phyloP scores from a whole-genome alignment of 768 basidiomycete genomes.

The Austroboletus festivus region DNA sequence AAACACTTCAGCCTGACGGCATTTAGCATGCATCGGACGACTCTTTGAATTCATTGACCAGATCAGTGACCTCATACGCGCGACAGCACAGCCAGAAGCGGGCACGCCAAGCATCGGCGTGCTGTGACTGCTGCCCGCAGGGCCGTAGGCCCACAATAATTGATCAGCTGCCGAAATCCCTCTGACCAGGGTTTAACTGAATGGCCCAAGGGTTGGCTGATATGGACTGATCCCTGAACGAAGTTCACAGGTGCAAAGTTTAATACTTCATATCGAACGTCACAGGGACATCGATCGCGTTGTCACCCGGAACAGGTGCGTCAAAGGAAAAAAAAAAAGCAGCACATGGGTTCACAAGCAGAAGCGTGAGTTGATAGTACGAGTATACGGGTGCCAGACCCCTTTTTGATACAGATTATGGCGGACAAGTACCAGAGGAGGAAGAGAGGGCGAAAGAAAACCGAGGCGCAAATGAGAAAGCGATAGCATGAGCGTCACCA shows the following conservation, averaged over 20 bases:
- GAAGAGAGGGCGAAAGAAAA: neutral
- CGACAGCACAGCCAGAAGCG: neutral
- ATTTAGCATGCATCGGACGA: no score
- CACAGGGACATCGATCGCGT: constrained; percentile 10
- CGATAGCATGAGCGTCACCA: constrained; percentile 10
- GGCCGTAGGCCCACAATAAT: neutral
- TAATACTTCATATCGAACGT: constrained; percentile 14
- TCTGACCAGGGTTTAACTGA: constrained; percentile 4
- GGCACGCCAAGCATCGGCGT: neutral
- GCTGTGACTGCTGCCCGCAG: neutral
- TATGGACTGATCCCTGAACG: neutral
- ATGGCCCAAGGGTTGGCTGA: neutral
- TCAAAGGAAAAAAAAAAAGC: constrained; percentile 3
- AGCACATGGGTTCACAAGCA: constrained; percentile 1
- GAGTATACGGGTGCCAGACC: constrained; percentile 14
- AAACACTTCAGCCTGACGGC: no score
- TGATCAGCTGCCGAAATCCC: constrained; percentile 5
- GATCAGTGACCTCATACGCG: neutral
- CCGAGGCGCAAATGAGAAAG: constrained; percentile 2
- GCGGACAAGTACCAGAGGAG: constrained; percentile 12
- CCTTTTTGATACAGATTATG: constrained; percentile 19
- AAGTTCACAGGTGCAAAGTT: neutral
- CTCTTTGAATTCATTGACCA: no score
- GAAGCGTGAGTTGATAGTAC: constrained; percentile 5
- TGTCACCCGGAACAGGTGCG: constrained; percentile 1